Percentiles rank a stretch among this genome's conserved stretches.
These are phyloP conservation scores for Nymphaea colorata DNA, from an alignment of 164 flowering plant species.

Conservation along the genomic window DNA sequence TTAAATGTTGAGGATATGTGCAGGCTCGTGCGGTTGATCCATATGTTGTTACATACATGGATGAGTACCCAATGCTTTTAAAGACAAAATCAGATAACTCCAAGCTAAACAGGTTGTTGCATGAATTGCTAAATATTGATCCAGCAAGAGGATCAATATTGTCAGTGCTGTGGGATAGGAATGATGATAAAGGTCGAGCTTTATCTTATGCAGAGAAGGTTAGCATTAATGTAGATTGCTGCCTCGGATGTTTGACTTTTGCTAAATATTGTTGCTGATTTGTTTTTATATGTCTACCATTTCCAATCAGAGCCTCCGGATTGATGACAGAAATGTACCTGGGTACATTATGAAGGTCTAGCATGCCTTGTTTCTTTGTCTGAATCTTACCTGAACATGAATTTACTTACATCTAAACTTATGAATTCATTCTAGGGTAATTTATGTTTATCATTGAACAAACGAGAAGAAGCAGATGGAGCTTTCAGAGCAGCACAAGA, in stretches of 20 bases:
- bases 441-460: constrained; percentile 52
- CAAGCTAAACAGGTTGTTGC: constrained; percentile 78
- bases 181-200: constrained; percentile 71
- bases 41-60: constrained; percentile 74
- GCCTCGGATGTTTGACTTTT: constrained; percentile 1
- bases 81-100: constrained; percentile 62
- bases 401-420: not conserved
- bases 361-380: not conserved
- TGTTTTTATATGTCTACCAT: constrained; percentile 5
- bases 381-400: not conserved
- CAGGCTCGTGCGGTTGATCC: constrained; percentile 93
- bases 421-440: constrained; percentile 51
- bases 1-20: not conserved
- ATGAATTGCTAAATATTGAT: constrained; percentile 76
- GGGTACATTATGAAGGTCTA: constrained; percentile 90
- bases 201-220: constrained; percentile 87
- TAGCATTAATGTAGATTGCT: constrained; percentile 6
- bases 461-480: constrained; percentile 72
- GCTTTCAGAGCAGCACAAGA: constrained; percentile 92
- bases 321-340: constrained; percentile 79
- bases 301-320: constrained; percentile 61
- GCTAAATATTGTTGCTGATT: not conserved
- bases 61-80: constrained; percentile 97
- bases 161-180: constrained; percentile 84
- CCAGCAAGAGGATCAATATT: too few relatives aligned